phyloP scores from a whole-genome alignment of 768 basidiomycete genomes.

The Boletus pseudopeckii region DNA sequence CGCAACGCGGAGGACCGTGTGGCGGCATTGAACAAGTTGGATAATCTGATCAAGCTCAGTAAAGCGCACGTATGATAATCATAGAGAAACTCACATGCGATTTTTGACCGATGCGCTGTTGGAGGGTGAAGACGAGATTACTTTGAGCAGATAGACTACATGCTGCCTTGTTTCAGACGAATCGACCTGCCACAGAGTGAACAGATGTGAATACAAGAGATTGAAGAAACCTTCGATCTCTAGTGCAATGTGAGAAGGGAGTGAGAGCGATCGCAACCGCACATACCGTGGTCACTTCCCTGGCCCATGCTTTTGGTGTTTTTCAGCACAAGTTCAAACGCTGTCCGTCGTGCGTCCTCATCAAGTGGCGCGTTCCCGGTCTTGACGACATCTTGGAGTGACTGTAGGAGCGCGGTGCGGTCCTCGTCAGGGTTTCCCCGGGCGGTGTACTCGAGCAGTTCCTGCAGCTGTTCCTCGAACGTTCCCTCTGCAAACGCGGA shows the following conservation, averaged over 20 bases:
- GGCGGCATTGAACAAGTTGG: slow-evolving; percentile 78
- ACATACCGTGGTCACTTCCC: slow-evolving; percentile 71
- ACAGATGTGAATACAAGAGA: slow-evolving; percentile 69
- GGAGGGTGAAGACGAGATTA: slow-evolving; percentile 52
- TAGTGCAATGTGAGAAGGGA: slow-evolving; percentile 26
- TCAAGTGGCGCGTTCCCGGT: slow-evolving; percentile 54
- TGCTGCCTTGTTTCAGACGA: slow-evolving; percentile 54
- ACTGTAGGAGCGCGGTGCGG: slow-evolving; percentile 55
- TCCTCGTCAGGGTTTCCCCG: slow-evolving; percentile 67
- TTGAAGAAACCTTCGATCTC: slow-evolving; percentile 90
- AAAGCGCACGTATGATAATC: not conserved
- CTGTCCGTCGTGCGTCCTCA: slow-evolving; percentile 46
- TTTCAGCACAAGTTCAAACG: slow-evolving; percentile 56
- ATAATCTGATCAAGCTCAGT: slow-evolving; percentile 46
- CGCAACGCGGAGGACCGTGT: slow-evolving; percentile 67
- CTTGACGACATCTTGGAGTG: slow-evolving; percentile 61
- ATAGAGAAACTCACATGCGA: slow-evolving; percentile 51
- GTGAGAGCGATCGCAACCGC: not conserved
- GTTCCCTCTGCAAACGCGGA: slow-evolving; percentile 87
- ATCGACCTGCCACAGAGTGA: slow-evolving; percentile 53
- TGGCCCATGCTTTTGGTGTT: slow-evolving; percentile 71
- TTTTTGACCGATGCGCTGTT: slow-evolving; percentile 63
- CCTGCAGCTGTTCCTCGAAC: slow-evolving; percentile 81
- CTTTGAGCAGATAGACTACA: slow-evolving; percentile 47
- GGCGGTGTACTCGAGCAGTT: slow-evolving; percentile 72